Evolutionary conservation across 306 rosid genomes (phyloP).

Genomic region (Medicago truncatula): MtrunA17r5.0-ANR NC_053044.1:2191001-2191500

Average conservation of each 20-base stretch:
- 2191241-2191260: slow-evolving; percentile 62
- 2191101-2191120: slow-evolving; percentile 49
- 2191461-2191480: slow-evolving; percentile 39
- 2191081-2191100: slow-evolving; percentile 47
- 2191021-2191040: slow-evolving; percentile 50
- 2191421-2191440: slow-evolving; percentile 56
- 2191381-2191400: slow-evolving; percentile 65
- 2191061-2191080: slow-evolving; percentile 48
- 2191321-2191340: slow-evolving; percentile 38
- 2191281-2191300: slow-evolving; percentile 63
- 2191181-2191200: slow-evolving; percentile 42
- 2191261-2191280: slow-evolving; percentile 63
- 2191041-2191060: slow-evolving; percentile 46
- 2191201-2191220: slow-evolving; percentile 48
- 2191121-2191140: slow-evolving; percentile 64
- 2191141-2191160: slow-evolving; percentile 46
- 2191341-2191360: slow-evolving; percentile 51
- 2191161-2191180: slow-evolving; percentile 18
- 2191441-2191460: slow-evolving; percentile 50
- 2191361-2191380: slow-evolving; percentile 55
- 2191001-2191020: slow-evolving; percentile 55
- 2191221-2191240: slow-evolving; percentile 51
- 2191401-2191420: slow-evolving; percentile 50
- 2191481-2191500: slow-evolving; percentile 64
- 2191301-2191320: slow-evolving; percentile 50